phyloP scores from a whole-genome alignment of 2,329 filamentous ascomycete genomes.

The Penicillium sp. region DNA sequence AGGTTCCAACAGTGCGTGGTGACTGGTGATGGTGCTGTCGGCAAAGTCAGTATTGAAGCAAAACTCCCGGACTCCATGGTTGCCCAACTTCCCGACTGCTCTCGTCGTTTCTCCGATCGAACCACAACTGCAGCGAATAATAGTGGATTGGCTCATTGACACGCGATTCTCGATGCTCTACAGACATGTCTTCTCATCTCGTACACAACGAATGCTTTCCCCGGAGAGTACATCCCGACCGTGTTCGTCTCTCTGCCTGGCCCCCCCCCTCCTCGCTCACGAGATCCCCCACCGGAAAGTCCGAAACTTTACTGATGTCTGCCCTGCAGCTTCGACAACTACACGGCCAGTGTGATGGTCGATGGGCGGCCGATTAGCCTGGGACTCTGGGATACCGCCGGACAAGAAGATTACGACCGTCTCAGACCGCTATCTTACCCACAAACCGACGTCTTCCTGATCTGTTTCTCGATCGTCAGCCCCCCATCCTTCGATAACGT shows the following conservation, averaged over 20 bases:
- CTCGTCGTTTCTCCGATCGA: neutral
- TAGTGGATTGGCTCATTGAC: neutral
- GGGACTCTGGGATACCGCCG: constrained; percentile 97
- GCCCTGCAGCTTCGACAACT: constrained; percentile 83
- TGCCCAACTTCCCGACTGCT: neutral
- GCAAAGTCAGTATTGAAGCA: constrained; percentile 69
- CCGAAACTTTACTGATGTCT: constrained; percentile 15
- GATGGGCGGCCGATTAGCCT: constrained; percentile 97
- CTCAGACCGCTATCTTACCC: constrained; percentile 94
- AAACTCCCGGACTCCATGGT: neutral
- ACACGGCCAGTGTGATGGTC: constrained; percentile 98
- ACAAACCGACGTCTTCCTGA: constrained; percentile 96
- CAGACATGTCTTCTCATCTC: constrained; percentile 99
- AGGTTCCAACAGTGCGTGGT: constrained; percentile 77
- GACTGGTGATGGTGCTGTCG: constrained; percentile 98
- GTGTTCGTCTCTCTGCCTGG: constrained; percentile 53
- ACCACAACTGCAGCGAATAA: neutral
- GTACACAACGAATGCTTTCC: constrained; percentile 99
- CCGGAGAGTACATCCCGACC: constrained; percentile 99
- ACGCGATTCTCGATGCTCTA: neutral
- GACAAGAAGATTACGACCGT: constrained; percentile 97
- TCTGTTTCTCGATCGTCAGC: constrained; percentile 98
- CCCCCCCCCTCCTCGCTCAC: constrained; percentile 17
- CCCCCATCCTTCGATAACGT: constrained; percentile 99
- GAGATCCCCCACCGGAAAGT: neutral